A percentile compares a stretch with the other conserved stretches of the same genome.
These are phyloP conservation scores for Narthecium ossifragum DNA, from an alignment of 106 monocot genomes.

Conservation along the genomic window DNA sequence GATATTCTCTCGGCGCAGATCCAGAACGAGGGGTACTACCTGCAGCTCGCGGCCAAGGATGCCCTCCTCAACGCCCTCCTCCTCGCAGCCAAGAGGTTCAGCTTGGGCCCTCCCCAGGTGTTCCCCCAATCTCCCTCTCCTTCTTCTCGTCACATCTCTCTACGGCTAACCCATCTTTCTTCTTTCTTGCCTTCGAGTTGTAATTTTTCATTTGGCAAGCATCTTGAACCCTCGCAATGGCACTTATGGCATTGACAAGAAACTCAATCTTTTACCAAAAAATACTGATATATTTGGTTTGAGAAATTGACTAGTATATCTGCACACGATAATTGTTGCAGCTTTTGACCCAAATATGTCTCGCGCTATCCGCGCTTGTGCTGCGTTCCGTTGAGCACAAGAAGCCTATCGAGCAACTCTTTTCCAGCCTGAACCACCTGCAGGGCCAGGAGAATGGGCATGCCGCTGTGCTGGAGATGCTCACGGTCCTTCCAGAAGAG, in stretches of 20 bases:
- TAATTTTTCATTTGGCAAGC: too few relatives aligned
- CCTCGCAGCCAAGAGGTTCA: constrained; percentile 57
- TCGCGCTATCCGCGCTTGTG: constrained; percentile 74
- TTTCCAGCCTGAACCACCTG: constrained; percentile 67
- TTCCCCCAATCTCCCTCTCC: background rate
- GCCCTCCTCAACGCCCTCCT: constrained; percentile 76
- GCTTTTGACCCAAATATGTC: constrained; percentile 96
- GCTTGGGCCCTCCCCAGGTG: constrained; percentile 76
- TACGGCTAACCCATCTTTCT: too few relatives aligned
- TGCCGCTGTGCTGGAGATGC: constrained; percentile 81
- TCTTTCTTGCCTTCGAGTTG: too few relatives aligned
- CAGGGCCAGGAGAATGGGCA: constrained; percentile 70
- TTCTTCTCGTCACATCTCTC: background rate
- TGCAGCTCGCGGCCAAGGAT: constrained; percentile 47
- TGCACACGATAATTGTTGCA: constrained; percentile 18
- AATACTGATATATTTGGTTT: too few relatives aligned
- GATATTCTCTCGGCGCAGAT: constrained; percentile 23
- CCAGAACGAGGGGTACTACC: constrained; percentile 59
- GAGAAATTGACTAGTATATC: too few relatives aligned
- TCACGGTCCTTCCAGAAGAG: constrained; percentile 93
- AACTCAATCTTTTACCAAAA: too few relatives aligned
- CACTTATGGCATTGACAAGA: too few relatives aligned
- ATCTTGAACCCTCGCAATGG: too few relatives aligned
- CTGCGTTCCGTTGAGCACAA: constrained; percentile 65
- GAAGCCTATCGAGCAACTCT: constrained; percentile 72